phyloP scores from a whole-genome alignment of 2,329 filamentous ascomycete species.

The Diaporthe sp. region DNA sequence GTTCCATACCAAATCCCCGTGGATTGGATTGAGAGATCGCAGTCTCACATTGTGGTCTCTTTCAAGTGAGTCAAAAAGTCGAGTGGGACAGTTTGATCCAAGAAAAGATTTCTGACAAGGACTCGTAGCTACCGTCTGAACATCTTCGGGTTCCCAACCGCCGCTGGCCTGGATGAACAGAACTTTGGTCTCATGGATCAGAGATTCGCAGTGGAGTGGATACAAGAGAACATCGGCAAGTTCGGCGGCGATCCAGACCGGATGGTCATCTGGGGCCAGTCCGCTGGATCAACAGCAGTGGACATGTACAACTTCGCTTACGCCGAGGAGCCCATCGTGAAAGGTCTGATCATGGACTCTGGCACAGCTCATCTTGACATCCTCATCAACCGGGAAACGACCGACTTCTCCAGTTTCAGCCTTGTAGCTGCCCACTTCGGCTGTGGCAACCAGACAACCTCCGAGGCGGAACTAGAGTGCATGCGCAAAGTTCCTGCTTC shows the following conservation, averaged over 20 bases:
- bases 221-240: constrained; percentile 59
- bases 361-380: constrained; percentile 47
- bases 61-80: constrained; percentile 17
- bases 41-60: constrained; percentile 45
- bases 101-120: not conserved
- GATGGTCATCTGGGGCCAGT: constrained; percentile 63
- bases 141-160: constrained; percentile 50
- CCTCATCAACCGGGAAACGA: constrained; percentile 16
- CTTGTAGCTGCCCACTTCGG: constrained; percentile 54
- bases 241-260: constrained; percentile 63
- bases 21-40: constrained; percentile 55
- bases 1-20: constrained; percentile 60
- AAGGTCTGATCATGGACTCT: constrained; percentile 54
- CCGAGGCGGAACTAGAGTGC: constrained; percentile 51
- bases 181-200: constrained; percentile 68
- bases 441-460: constrained; percentile 50
- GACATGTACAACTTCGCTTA: constrained; percentile 57
- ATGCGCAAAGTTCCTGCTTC: constrained; percentile 50
- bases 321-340: constrained; percentile 56
- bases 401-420: constrained; percentile 50
- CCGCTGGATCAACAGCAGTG: constrained; percentile 55
- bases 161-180: constrained; percentile 45
- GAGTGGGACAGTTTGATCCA: no score
- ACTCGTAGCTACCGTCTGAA: constrained; percentile 46
- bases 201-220: constrained; percentile 64